Evolutionary conservation across 306 rosid species (phyloP).

Genomic region (barrel medic (Medicago truncatula)): MtrunA17r5.0-ANR NC_053042.1:719001-719500

Average conservation of each 20-base stretch:
- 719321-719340: slow-evolving; percentile 7
- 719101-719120: too few species aligned
- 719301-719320: slow-evolving; percentile 23
- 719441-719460: slow-evolving; percentile 48
- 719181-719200: too few species aligned
- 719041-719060: too few species aligned
- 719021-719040: too few species aligned
- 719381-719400: slow-evolving; percentile 53
- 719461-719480: slow-evolving; percentile 40
- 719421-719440: slow-evolving; percentile 23
- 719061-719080: too few species aligned
- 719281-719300: slow-evolving; percentile 2
- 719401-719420: slow-evolving; percentile 40
- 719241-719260: neutral
- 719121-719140: too few species aligned
- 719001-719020: too few species aligned
- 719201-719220: too few species aligned
- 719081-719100: too few species aligned
- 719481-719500: neutral
- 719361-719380: slow-evolving; percentile 41
- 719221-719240: too few species aligned
- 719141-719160: too few species aligned
- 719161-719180: too few species aligned
- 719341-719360: neutral
- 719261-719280: neutral